phyloP scores from a whole-genome alignment of 257 asterid species.

The Penstemon barbatus region DNA sequence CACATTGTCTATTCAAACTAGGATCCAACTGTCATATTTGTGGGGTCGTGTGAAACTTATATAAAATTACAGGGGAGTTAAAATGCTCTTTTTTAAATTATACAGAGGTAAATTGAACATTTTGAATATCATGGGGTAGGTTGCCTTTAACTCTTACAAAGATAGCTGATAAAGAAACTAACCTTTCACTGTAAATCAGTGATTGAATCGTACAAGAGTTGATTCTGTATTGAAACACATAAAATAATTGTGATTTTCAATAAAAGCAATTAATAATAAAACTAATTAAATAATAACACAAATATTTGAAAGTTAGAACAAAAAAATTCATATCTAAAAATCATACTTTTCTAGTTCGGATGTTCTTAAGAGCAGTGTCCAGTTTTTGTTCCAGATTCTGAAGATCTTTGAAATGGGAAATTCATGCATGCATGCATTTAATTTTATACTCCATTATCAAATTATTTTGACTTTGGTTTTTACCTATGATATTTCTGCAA shows the following conservation, averaged over 20 bases:
- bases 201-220: slow-evolving; percentile 70
- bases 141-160: background rate
- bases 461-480: background rate
- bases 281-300: background rate
- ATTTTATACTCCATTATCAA: background rate
- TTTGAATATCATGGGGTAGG: too few relatives aligned
- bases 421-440: background rate
- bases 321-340: background rate
- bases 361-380: slow-evolving; percentile 52
- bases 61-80: too few relatives aligned
- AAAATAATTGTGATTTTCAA: slow-evolving; percentile 3
- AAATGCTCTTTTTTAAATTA: too few relatives aligned
- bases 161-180: background rate
- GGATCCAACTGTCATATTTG: too few relatives aligned
- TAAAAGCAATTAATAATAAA: background rate
- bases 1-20: too few relatives aligned
- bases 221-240: slow-evolving; percentile 45
- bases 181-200: slow-evolving; percentile 81
- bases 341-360: slow-evolving; percentile 55
- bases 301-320: background rate
- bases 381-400: slow-evolving; percentile 67
- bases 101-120: too few relatives aligned
- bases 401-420: slow-evolving; percentile 53
- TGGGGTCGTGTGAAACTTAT: too few relatives aligned
- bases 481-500: slow-evolving; percentile 55